Evolutionary conservation across 306 rosid species (phyloP).

Genomic region (Phaseolus lunatus): DNA sequence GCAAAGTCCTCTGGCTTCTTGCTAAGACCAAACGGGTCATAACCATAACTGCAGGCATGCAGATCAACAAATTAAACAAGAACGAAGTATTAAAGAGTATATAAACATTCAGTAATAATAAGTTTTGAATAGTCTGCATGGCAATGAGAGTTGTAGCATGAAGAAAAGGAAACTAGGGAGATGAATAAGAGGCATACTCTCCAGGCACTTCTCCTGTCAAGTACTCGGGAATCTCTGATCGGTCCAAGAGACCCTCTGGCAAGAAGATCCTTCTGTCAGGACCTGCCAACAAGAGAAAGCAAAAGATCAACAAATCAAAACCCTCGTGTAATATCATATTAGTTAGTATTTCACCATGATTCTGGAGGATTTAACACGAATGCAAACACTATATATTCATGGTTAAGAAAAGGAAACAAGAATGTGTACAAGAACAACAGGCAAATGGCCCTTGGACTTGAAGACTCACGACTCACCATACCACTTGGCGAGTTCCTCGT

Average conservation of each 20-base stretch:
- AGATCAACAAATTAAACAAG: constrained; percentile 36
- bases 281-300: constrained; percentile 66
- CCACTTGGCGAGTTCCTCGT: constrained; percentile 91
- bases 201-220: constrained; percentile 98
- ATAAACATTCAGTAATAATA: not conserved
- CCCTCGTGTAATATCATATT: not conserved
- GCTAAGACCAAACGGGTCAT: constrained; percentile 96
- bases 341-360: not conserved
- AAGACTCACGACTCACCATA: constrained; percentile 65
- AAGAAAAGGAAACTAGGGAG: not conserved
- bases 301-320: not conserved
- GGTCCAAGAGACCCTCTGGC: constrained; percentile 93
- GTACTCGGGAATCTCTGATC: constrained; percentile 96
- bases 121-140: not conserved
- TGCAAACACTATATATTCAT: not conserved
- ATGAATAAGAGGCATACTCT: constrained; percentile 66
- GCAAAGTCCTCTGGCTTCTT: constrained; percentile 90
- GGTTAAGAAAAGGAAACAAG: not conserved
- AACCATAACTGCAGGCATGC: constrained; percentile 76
- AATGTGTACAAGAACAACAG: too few relatives aligned
- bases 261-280: constrained; percentile 97
- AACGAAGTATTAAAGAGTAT: not conserved
- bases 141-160: constrained; percentile 3
- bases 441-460: not conserved
- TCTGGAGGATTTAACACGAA: not conserved